These are phyloP conservation scores for Triticum aestivum DNA, from an alignment of 176 grass and related monocot genomes.

Conservation along the genomic window DNA sequence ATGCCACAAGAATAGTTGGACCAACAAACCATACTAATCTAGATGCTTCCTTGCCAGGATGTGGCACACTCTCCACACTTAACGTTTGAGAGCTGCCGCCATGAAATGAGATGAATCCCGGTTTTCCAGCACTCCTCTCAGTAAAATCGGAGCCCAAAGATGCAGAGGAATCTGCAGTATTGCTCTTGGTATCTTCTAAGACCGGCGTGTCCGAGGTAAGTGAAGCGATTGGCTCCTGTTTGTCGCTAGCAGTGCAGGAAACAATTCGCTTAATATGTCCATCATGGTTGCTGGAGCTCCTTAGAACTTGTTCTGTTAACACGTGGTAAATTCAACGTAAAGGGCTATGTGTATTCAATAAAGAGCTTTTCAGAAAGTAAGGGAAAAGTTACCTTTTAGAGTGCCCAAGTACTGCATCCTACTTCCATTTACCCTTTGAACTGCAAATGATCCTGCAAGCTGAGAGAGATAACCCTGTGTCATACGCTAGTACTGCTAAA, in stretches of 20 bases:
- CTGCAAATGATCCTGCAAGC: slow-evolving; percentile 26
- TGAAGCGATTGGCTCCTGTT: slow-evolving; percentile 34
- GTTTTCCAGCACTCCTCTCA: slow-evolving; percentile 55
- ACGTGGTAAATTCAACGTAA: neutral
- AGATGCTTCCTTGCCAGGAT: slow-evolving; percentile 57
- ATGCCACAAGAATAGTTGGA: slow-evolving; percentile 77
- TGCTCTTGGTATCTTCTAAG: slow-evolving; percentile 22
- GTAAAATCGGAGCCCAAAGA: slow-evolving; percentile 33
- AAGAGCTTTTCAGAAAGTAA: slow-evolving; percentile 7
- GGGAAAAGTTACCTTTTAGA: slow-evolving; percentile 11
- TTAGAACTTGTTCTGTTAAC: slow-evolving; percentile 27
- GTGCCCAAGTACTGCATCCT: neutral
- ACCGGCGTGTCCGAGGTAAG: neutral
- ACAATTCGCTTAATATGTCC: slow-evolving; percentile 20
- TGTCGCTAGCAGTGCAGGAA: slow-evolving; percentile 48
- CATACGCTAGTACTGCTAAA: neutral
- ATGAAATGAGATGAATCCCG: slow-evolving; percentile 83
- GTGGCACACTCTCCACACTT: slow-evolving; percentile 37
- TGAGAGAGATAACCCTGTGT: slow-evolving; percentile 33
- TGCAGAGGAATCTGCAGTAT: slow-evolving; percentile 25
- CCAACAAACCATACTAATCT: slow-evolving; percentile 85
- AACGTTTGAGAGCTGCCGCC: slow-evolving; percentile 30
- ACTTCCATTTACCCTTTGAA: slow-evolving; percentile 23
- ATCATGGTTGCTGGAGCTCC: slow-evolving; percentile 24
- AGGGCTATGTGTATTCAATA: neutral